phyloP scores from a whole-genome alignment of 495 filamentous ascomycete genomes.

The Niebla homalea region DNA sequence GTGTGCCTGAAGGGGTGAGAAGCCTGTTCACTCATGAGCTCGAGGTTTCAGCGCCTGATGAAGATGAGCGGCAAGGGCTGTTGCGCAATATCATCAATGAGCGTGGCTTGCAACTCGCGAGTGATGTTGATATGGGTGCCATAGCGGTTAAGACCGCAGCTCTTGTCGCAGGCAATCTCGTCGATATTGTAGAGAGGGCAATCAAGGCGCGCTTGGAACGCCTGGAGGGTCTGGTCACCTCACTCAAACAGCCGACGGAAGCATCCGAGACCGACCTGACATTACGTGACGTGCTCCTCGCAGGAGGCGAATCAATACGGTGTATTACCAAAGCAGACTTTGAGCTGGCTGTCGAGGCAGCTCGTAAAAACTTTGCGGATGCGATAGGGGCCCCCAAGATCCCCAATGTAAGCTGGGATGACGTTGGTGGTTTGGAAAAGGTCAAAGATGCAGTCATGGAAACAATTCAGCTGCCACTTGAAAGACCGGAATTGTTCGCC shows the following conservation, averaged over 20 bases:
- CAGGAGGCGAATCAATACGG: slow-evolving; percentile 70
- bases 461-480: slow-evolving; percentile 87
- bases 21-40: slow-evolving; percentile 92
- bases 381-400: slow-evolving; percentile 97
- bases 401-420: slow-evolving; percentile 90
- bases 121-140: slow-evolving; percentile 66
- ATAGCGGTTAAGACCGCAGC: slow-evolving; percentile 93
- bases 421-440: slow-evolving; percentile 85
- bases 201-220: slow-evolving; percentile 58
- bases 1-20: slow-evolving; percentile 77
- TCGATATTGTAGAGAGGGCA: slow-evolving; percentile 88
- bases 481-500: slow-evolving; percentile 87
- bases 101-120: slow-evolving; percentile 53
- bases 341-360: slow-evolving; percentile 78
- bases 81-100: slow-evolving; percentile 64
- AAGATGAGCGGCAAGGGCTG: slow-evolving; percentile 81
- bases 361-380: slow-evolving; percentile 94
- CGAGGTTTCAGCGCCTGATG: slow-evolving; percentile 85
- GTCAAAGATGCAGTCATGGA: slow-evolving; percentile 94
- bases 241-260: slow-evolving; percentile 14
- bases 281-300: slow-evolving; percentile 68
- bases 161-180: slow-evolving; percentile 82
- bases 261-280: slow-evolving; percentile 33
- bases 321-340: slow-evolving; percentile 81
- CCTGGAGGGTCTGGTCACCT: slow-evolving; percentile 49